Evolutionary conservation across 2,329 filamentous ascomycete species (phyloP).

Genomic region (Dactylonectria macrodidyma): DNA sequence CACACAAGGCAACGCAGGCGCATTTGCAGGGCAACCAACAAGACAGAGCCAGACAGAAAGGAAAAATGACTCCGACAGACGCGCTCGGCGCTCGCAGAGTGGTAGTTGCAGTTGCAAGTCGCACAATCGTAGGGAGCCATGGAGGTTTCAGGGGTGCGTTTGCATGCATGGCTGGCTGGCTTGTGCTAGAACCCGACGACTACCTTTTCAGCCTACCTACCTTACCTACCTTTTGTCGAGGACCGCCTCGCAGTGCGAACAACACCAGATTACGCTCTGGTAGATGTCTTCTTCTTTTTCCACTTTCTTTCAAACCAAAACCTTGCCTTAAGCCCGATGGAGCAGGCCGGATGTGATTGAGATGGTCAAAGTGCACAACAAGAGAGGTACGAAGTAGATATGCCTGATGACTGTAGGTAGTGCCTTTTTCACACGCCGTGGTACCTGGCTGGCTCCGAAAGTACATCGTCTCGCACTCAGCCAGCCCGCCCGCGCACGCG

Average conservation of each 20-base stretch:
- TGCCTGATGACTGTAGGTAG: not conserved
- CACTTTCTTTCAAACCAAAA: constrained; percentile 1
- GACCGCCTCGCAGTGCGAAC: no score
- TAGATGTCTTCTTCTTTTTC: not conserved
- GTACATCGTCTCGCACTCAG: constrained; percentile 5
- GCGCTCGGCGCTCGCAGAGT: constrained; percentile 20
- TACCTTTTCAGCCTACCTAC: not conserved
- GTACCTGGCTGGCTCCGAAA: constrained; percentile 12
- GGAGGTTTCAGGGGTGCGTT: not conserved
- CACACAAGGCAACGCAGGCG: not conserved
- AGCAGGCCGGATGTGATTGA: not conserved
- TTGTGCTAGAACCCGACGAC: constrained; percentile 6
- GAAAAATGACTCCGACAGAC: constrained; percentile 16
- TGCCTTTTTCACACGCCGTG: not conserved
- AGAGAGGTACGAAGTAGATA: not conserved
- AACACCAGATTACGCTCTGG: not conserved
- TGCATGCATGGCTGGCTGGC: constrained; percentile 4
- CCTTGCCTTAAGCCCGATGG: not conserved
- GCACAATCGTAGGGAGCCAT: not conserved
- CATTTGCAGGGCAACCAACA: constrained; percentile 3
- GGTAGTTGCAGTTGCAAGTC: constrained; percentile 13
- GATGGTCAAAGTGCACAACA: not conserved
- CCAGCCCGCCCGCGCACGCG: not conserved
- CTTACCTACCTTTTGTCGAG: not conserved
- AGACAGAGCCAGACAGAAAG: constrained; percentile 10